A percentile compares a stretch with the other conserved stretches of the same genome.
Conservation (phyloP, 2,329 filamentous ascomycete genomes). For the Aureobasidium sp. region DNA sequence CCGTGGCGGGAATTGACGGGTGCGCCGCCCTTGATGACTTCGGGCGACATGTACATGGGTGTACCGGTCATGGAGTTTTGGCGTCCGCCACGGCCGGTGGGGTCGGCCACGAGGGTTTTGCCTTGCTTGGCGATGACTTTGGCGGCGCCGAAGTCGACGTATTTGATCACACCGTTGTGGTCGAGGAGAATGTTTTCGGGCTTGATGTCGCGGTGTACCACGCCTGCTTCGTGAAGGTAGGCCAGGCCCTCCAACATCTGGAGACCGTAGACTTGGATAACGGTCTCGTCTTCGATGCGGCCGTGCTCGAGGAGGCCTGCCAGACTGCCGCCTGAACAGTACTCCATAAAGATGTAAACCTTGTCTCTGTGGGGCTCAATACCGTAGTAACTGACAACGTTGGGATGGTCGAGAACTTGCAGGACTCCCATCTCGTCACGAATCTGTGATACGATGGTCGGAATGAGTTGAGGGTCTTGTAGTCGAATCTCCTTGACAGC, state of each 20-base stretch:
- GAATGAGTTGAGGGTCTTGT: constrained; percentile 92
- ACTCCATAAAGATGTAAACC: constrained; percentile 99
- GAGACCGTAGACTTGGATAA: constrained; percentile 92
- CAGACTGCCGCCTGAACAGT: constrained; percentile 89
- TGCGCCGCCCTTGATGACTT: constrained; percentile 92
- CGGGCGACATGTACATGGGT: constrained; percentile 99
- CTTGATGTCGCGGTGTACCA: constrained; percentile 96
- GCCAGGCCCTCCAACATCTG: constrained; percentile 89
- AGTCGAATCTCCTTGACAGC: constrained; percentile 97
- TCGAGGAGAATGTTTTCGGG: constrained; percentile 95
- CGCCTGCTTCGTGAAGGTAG: constrained; percentile 84
- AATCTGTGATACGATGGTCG: constrained; percentile 87
- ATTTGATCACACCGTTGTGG: constrained; percentile 97
- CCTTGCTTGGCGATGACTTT: constrained; percentile 94
- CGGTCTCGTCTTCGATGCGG: constrained; percentile 93
- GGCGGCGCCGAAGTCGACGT: constrained; percentile 94
- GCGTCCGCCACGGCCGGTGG: constrained; percentile 27
- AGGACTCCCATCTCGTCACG: constrained; percentile 95
- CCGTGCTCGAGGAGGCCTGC: constrained; percentile 87
- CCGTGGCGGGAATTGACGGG: constrained; percentile 63
- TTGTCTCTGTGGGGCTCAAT: constrained; percentile 98
- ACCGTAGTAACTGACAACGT: constrained; percentile 94
- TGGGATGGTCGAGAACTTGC: constrained; percentile 91
- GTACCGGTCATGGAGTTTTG: constrained; percentile 96
- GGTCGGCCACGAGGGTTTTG: constrained; percentile 63